phyloP scores from a whole-genome alignment of 75 land plant genomes.

The Picea sitchensis region DNA sequence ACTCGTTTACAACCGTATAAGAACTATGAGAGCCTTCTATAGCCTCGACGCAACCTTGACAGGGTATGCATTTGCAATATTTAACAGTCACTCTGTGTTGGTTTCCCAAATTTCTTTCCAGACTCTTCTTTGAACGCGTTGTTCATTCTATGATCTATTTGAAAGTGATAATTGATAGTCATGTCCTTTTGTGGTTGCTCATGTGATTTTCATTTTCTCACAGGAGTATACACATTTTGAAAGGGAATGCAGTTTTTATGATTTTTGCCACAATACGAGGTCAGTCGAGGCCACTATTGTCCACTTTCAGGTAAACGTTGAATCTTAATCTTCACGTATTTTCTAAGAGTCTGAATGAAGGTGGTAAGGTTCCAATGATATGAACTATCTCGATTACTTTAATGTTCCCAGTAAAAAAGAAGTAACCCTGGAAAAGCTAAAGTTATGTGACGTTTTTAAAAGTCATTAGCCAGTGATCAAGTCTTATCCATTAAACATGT shows the following conservation, averaged over 20 bases:
- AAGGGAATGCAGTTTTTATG: slow-evolving; percentile 67
- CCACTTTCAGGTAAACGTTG: slow-evolving; percentile 86
- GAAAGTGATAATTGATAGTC: not conserved
- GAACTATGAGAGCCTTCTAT: slow-evolving; percentile 65
- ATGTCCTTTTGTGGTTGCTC: not conserved
- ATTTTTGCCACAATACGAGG: slow-evolving; percentile 85
- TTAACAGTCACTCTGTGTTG: not conserved
- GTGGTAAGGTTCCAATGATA: not conserved
- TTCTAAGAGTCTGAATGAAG: too few species aligned
- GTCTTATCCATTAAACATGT: too few species aligned
- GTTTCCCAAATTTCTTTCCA: too few species aligned
- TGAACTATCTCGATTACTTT: not conserved
- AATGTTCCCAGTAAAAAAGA: too few species aligned
- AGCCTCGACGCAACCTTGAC: slow-evolving; percentile 46
- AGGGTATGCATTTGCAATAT: slow-evolving; percentile 40
- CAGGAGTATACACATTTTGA: slow-evolving; percentile 80
- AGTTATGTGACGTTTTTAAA: too few species aligned
- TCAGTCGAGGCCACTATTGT: slow-evolving; percentile 88
- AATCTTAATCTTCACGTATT: not conserved
- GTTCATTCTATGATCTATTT: not conserved
- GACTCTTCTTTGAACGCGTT: too few species aligned
- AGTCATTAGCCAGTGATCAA: too few species aligned
- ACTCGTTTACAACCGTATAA: slow-evolving; percentile 76
- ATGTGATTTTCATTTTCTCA: not conserved
- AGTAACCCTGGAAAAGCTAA: too few species aligned